Evolutionary conservation across 2,329 filamentous ascomycete genomes (phyloP), one percentile per base, ranked within the genome.

Genomic region (Paracorniculantispora psalliotae): DNA sequence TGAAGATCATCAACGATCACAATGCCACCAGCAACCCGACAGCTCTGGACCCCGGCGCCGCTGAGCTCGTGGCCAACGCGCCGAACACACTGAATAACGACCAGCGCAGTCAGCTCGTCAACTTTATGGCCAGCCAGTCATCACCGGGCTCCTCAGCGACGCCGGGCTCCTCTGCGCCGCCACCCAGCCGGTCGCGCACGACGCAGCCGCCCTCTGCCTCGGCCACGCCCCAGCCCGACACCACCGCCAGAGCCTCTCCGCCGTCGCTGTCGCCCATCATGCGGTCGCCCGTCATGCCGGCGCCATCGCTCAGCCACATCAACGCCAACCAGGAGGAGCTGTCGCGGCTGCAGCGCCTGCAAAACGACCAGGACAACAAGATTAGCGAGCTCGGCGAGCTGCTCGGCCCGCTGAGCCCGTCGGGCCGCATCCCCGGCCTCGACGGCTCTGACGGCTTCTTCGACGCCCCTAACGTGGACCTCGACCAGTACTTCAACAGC

Each of bases 321-420:
- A 83, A 80, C 48, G 83, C 83, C 61, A 92, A 88, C 4, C 82
- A 88, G 62, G 79, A 87, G 15, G 89, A 96, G 62, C 82, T 97
- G 28, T 90, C 94, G 54, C 82, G 89, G 30, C 79, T 97, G 2
- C 85, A 90, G 63, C 87, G 87, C 46, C 79, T 96, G 67, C 90
- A 96, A 68, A 83, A 85, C 25, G 86, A 93, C 61, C 92, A 96
- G 67, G 86, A 89, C 61, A 81, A 81, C 50, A 88, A 89, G 51
- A 88, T 97, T 1, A 84, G 90, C 62, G 85, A 90, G 60, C 79
- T 97, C 10, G 86, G 86, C 54, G 86, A 84, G 58, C 77, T 91
- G 17, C 80, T 97, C 8, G 87, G 89, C 7, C 92, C 92, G 0
- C 79, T 96, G 13, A 92, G 88, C 67, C 92, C 92, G 0, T 90